Evolutionary conservation across 2,329 filamentous ascomycete genomes (phyloP).

Genomic region (Penicillium corylophilum): DNA sequence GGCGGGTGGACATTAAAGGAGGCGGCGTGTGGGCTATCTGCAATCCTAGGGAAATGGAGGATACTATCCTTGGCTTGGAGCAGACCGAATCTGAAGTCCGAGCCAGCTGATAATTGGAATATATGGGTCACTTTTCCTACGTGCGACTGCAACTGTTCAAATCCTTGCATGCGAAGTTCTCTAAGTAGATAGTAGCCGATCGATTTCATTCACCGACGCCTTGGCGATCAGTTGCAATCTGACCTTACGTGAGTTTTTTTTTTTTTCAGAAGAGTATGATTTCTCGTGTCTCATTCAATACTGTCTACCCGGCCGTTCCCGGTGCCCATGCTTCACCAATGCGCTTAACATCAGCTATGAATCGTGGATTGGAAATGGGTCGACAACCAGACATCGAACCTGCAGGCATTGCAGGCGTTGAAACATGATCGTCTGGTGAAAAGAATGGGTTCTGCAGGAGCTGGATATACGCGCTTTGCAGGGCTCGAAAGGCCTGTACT

Average conservation of each 20-base stretch:
- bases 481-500: constrained; percentile 73
- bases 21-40: constrained; percentile 92
- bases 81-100: constrained; percentile 54
- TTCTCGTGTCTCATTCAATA: background rate
- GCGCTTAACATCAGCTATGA: constrained; percentile 76
- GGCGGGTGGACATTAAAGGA: constrained; percentile 76
- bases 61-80: constrained; percentile 64
- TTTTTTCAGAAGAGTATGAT: background rate
- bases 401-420: constrained; percentile 50
- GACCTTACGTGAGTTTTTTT: background rate
- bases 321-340: constrained; percentile 86
- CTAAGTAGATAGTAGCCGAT: background rate
- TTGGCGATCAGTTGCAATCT: background rate
- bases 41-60: constrained; percentile 72
- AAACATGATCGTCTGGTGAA: constrained; percentile 77
- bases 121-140: background rate
- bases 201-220: background rate
- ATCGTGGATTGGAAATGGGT: constrained; percentile 78
- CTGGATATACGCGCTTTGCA: constrained; percentile 88
- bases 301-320: constrained; percentile 64
- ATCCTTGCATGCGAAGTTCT: background rate
- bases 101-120: background rate
- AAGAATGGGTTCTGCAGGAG: constrained; percentile 95
- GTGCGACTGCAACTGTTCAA: background rate
- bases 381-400: constrained; percentile 48